Evolutionary conservation across 1,284 basidiomycete species (phyloP).

Genomic region (Vanrija sp.): DNA sequence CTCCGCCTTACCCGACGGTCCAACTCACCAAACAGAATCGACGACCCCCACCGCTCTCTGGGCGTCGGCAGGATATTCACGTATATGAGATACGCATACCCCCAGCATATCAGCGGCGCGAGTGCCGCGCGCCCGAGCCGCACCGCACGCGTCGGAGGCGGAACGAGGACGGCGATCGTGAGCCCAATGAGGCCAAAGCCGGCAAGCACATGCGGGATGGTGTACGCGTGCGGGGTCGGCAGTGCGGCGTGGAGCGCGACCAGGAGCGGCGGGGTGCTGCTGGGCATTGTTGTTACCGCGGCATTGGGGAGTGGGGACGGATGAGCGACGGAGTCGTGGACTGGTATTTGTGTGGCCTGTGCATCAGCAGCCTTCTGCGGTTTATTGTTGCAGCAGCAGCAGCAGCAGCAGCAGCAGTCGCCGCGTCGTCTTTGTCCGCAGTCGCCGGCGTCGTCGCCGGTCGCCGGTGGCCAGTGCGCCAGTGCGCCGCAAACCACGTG

Average conservation of each 20-base stretch:
- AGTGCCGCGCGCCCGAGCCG: conserved; percentile 25
- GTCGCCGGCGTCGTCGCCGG: too few relatives aligned
- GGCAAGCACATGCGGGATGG: conserved; percentile 6
- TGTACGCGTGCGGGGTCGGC: conserved; percentile 9
- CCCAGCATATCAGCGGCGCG: conserved; percentile 16
- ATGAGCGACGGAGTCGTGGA: too few relatives aligned
- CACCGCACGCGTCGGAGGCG: conserved; percentile 24
- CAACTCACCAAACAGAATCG: conserved; percentile 24
- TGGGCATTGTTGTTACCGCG: too few relatives aligned
- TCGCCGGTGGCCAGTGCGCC: too few relatives aligned
- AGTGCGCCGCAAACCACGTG: too few relatives aligned
- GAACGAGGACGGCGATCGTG: conserved; percentile 18
- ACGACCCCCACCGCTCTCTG: conserved; percentile 28
- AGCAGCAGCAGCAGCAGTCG: too few relatives aligned
- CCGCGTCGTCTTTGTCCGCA: too few relatives aligned
- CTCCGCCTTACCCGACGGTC: too few relatives aligned
- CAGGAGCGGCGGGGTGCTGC: background rate
- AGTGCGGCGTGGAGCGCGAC: conserved; percentile 4
- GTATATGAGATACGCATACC: conserved; percentile 19
- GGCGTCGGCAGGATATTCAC: conserved; percentile 13
- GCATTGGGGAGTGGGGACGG: too few relatives aligned
- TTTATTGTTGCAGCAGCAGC: too few relatives aligned
- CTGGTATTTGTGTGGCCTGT: too few relatives aligned
- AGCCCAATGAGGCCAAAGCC: conserved; percentile 5
- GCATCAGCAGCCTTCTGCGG: too few relatives aligned